Evolutionary conservation across 371 early-diverging fungal species (phyloP), one percentile per base, ranked within the genome.

Genomic region (Mortierella sp.): DNA sequence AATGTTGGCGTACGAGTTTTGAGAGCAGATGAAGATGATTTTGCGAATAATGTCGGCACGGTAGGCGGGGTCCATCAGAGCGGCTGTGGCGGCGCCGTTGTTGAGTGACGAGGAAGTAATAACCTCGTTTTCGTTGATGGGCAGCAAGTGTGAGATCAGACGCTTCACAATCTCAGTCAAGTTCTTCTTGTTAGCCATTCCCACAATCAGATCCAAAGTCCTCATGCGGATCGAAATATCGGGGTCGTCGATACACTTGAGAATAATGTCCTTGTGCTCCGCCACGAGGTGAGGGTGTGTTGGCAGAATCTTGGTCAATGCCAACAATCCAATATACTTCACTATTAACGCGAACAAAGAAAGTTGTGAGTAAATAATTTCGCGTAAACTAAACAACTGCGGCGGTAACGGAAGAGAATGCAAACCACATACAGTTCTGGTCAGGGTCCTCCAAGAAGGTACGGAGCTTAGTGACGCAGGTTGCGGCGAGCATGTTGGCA

Each of bases 251-350:
- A 98, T 92, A 78, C 97, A 97, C 76, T 93, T 92, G 44, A 99
- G 80, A 48, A 99, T 94, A 10, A 96, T 90, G 41, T 96, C 96
- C 76, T 94, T 93, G 82, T 97, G 96, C 72, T 96, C 95, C 1
- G 91, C 90, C 0, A 97, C 97, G n/a, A 97, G 87, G 43, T 94
- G 92, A 1, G 99, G 98, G 63, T 97, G 95, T 14, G 94, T 92
- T 4, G 91, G 90, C 70, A 97, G 91, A 54, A 99, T 88, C 78
- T 95, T 93, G 41, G 93, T 93, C 86, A 98, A 88, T 1, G 97
- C 97, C 65, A 95, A 89, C 71, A 99, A 90, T 10, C 98, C 98
- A 70, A 99, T 93, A 81, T 98, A 99, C 88, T 97, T 97, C 76
- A 97, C 95, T 96, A 82, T n/a, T 35, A 56, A 32, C 35, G 44